Percentiles rank a stretch among this genome's conserved stretches.
Conservation (phyloP, 352 stramenopile genomes). For the Phytophthora boehmeriae region DNA sequence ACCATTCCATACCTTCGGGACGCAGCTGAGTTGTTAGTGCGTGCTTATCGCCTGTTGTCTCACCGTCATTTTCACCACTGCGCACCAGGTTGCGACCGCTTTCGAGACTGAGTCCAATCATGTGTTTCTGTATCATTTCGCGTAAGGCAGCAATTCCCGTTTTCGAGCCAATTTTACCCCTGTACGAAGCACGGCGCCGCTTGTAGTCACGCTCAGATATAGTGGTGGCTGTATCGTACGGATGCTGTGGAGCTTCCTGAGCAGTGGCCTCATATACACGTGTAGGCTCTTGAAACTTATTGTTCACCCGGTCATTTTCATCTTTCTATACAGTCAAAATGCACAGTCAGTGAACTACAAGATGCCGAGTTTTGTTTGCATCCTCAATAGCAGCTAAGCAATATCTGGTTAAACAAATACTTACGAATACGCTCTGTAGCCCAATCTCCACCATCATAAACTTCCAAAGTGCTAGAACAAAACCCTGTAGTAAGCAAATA, state of each 20-base stretch:
- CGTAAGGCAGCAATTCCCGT: slow-evolving; percentile 49
- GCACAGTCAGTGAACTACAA: slow-evolving; percentile 1
- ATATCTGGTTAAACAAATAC: slow-evolving; percentile 4
- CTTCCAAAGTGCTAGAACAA: slow-evolving; percentile 78
- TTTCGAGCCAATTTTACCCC: slow-evolving; percentile 47
- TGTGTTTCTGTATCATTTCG: slow-evolving; percentile 71
- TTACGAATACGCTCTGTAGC: slow-evolving; percentile 55
- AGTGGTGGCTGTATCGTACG: slow-evolving; percentile 1
- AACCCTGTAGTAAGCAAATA: slow-evolving; percentile 36
- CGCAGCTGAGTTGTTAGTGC: neutral
- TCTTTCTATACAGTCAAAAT: slow-evolving; percentile 13
- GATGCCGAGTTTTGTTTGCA: neutral
- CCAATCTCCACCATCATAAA: slow-evolving; percentile 75
- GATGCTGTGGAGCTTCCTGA: neutral
- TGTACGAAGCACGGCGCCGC: slow-evolving; percentile 63
- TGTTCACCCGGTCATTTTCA: slow-evolving; percentile 6
- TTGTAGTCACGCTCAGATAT: slow-evolving; percentile 39
- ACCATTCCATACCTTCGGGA: slow-evolving; percentile 15
- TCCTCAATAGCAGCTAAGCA: neutral
- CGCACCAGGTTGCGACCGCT: slow-evolving; percentile 41
- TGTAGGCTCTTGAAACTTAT: slow-evolving; percentile 9
- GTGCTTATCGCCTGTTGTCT: neutral
- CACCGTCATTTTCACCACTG: slow-evolving; percentile 27
- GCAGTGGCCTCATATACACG: neutral
- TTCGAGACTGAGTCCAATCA: slow-evolving; percentile 57